Conservation (phyloP, 2,329 filamentous ascomycete species). For the Calonectria pteridis region DNA sequence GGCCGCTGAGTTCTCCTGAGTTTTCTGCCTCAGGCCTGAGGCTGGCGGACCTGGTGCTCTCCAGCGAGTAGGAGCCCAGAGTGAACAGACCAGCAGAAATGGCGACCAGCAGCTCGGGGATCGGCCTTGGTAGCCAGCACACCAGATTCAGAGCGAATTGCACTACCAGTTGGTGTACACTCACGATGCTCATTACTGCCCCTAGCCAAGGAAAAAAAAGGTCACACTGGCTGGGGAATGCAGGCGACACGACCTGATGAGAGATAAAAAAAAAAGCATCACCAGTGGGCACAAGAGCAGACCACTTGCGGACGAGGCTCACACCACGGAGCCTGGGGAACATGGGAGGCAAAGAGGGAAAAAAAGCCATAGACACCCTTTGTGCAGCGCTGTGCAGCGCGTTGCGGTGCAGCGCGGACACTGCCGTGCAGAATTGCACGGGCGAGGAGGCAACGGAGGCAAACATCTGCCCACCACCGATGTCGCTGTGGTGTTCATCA, state of each 20-base stretch:
- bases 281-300: constrained; percentile 39
- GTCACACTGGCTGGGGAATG: constrained; percentile 35
- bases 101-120: not conserved
- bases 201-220: constrained; percentile 22
- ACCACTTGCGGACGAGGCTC: constrained; percentile 39
- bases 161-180: constrained; percentile 12
- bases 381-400: constrained; percentile 32
- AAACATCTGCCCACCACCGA: constrained; percentile 47
- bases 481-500: constrained; percentile 46
- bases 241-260: constrained; percentile 29
- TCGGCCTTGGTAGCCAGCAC: constrained; percentile 5
- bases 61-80: constrained; percentile 8
- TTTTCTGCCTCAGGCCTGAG: constrained; percentile 35
- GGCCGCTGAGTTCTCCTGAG: constrained; percentile 28
- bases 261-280: constrained; percentile 15
- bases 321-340: constrained; percentile 37
- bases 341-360: constrained; percentile 31
- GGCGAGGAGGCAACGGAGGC: constrained; percentile 40
- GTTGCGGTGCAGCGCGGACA: constrained; percentile 35
- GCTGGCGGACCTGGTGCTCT: not conserved
- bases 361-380: constrained; percentile 25
- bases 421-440: constrained; percentile 45
- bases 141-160: constrained; percentile 17
- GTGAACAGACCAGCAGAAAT: not conserved
- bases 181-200: not conserved